Percentiles rank a stretch among this genome's conserved stretches.
Conservation (phyloP, 2,329 filamentous ascomycete genomes). For the Kalmusia sp. region DNA sequence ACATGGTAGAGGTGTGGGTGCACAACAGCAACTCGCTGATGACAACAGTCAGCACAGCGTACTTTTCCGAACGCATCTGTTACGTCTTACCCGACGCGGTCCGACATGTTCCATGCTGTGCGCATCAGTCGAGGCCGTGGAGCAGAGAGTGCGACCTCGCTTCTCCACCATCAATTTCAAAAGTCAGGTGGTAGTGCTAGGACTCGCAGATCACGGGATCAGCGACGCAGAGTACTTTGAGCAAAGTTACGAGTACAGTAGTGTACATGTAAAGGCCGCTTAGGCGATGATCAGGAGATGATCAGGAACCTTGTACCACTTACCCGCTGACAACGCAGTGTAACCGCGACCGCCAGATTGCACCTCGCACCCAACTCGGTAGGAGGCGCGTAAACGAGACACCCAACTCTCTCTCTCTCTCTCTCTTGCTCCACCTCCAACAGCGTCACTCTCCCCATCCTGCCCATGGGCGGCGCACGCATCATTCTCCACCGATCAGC, state of each 20-base stretch:
- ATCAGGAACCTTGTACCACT: slow-evolving; percentile 2
- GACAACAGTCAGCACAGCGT: background rate
- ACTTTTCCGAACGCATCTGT: background rate
- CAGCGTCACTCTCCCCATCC: background rate
- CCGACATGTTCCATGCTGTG: background rate
- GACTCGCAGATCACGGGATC: slow-evolving; percentile 7
- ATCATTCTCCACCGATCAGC: background rate
- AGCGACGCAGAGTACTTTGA: background rate
- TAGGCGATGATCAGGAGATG: background rate
- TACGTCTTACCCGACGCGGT: slow-evolving; percentile 8
- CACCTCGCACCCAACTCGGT: background rate
- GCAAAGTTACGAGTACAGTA: slow-evolving; percentile 1
- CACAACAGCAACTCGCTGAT: slow-evolving; percentile 2
- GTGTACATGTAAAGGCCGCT: background rate
- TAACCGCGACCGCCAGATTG: background rate
- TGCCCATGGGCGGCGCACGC: background rate
- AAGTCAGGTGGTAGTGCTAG: background rate
- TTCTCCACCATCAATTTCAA: no score
- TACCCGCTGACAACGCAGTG: slow-evolving; percentile 6
- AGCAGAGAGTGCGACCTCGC: background rate
- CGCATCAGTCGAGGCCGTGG: background rate
- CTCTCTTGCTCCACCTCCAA: no score
- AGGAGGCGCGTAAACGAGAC: background rate
- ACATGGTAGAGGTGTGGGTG: slow-evolving; percentile 6
- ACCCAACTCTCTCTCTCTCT: background rate